phyloP scores from a whole-genome alignment of 257 asterid genomes.

The Henckelia pumila region DNA sequence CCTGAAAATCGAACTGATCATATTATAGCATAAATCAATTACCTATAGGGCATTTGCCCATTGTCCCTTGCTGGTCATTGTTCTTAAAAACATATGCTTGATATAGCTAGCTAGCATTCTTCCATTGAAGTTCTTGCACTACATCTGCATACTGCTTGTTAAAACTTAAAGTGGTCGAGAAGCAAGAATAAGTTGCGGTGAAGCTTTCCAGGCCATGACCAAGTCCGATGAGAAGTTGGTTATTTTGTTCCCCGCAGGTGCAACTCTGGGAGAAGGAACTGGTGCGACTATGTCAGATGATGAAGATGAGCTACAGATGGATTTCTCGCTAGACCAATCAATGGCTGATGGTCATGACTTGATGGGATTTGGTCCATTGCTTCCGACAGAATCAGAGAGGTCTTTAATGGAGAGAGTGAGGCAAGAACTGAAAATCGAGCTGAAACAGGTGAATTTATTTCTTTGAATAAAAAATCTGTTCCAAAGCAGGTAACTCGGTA shows the following conservation, averaged over 20 bases:
- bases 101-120: not conserved
- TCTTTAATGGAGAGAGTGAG: conserved; percentile 94
- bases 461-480: not conserved
- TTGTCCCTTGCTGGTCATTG: no score
- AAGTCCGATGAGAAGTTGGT: not conserved
- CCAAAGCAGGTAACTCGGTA: not conserved
- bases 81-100: no score
- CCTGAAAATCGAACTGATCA: no score
- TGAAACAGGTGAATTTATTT: conserved; percentile 64
- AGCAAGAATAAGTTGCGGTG: no score
- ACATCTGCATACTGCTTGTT: not conserved
- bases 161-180: not conserved
- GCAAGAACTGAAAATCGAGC: conserved; percentile 87
- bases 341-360: conserved; percentile 65
- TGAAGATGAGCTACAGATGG: conserved; percentile 80
- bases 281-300: conserved; percentile 97
- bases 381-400: conserved; percentile 94
- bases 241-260: conserved; percentile 42
- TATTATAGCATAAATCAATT: no score
- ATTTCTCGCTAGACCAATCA: conserved; percentile 71
- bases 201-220: not conserved
- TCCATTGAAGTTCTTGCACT: not conserved
- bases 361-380: conserved; percentile 91
- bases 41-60: no score
- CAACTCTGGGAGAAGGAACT: conserved; percentile 71